Evolutionary conservation across 345 rosid genomes (phyloP).

Genomic region (Salix arbutifolia): DNA sequence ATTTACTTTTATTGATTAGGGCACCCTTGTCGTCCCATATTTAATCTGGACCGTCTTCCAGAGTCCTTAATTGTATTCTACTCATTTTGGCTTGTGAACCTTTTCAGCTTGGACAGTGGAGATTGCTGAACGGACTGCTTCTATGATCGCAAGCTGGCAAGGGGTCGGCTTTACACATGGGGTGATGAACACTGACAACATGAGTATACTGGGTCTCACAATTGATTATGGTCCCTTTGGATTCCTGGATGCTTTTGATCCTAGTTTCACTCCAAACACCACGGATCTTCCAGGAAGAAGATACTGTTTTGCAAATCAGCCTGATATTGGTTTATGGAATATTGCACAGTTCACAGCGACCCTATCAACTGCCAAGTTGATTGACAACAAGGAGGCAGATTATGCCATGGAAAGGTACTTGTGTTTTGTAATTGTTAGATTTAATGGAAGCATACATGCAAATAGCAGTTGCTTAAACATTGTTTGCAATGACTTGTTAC

Average conservation of each 20-base stretch:
- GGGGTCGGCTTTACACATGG: conserved; percentile 99
- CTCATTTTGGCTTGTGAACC: conserved; percentile 2
- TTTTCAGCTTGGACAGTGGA: conserved; percentile 89
- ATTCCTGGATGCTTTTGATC: conserved; percentile 96
- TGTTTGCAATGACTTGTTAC: conserved; percentile 12
- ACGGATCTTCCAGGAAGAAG: conserved; percentile 98
- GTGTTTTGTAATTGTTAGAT: background rate
- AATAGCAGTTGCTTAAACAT: background rate
- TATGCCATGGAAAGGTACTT: conserved; percentile 89
- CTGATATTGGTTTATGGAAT: conserved; percentile 93
- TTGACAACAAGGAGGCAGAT: conserved; percentile 74
- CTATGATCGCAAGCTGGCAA: conserved; percentile 85
- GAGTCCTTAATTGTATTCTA: background rate
- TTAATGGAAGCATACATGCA: background rate
- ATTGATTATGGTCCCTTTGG: conserved; percentile 99
- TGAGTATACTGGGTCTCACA: conserved; percentile 94
- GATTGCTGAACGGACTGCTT: conserved; percentile 85
- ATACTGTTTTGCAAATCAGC: conserved; percentile 95
- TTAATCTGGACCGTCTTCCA: no score
- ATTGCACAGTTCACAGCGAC: conserved; percentile 75
- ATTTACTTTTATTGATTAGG: no score
- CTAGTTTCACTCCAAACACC: conserved; percentile 91
- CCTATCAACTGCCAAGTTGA: conserved; percentile 64
- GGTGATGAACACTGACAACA: conserved; percentile 94
- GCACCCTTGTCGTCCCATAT: no score